Conservation (phyloP, 352 stramenopile genomes). For the Phytophthora megakarya region DNA sequence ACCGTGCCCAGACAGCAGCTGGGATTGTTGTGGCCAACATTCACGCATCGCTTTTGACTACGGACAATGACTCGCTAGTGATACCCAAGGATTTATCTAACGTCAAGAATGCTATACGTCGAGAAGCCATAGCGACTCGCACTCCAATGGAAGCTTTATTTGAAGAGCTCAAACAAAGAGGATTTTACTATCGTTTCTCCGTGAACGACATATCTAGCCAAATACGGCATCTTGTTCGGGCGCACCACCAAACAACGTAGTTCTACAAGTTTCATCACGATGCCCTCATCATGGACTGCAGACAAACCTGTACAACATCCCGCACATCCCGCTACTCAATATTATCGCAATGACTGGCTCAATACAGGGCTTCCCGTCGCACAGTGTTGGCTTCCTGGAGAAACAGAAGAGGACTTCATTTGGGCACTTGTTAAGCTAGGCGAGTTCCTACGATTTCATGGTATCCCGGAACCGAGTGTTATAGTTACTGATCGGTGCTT, state of each 20-base stretch:
- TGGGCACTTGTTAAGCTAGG: too few species aligned
- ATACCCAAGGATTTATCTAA: neutral
- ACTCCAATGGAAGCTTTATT: neutral
- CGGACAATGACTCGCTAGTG: neutral
- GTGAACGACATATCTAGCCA: neutral
- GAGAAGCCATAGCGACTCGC: neutral
- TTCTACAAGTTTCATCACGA: slow-evolving; percentile 2
- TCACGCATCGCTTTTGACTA: neutral
- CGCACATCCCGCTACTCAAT: slow-evolving; percentile 11
- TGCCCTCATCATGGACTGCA: slow-evolving; percentile 8
- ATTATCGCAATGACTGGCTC: slow-evolving; percentile 5
- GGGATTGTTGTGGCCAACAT: neutral
- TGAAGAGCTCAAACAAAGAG: neutral
- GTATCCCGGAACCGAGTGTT: too few species aligned
- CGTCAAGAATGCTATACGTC: neutral
- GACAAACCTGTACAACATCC: slow-evolving; percentile 5
- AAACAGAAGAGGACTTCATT: slow-evolving; percentile 4
- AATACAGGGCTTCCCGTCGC: slow-evolving; percentile 10
- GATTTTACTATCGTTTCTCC: neutral
- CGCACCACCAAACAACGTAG: neutral
- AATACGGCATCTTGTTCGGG: slow-evolving; percentile 16
- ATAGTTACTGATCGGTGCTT: slow-evolving; percentile 3
- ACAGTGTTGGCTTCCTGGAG: slow-evolving; percentile 4
- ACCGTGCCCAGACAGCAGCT: neutral
- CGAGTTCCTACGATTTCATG: too few species aligned